Percentiles rank a stretch among this genome's conserved stretches.
Evolutionary conservation across 345 rosid species (phyloP).

Genomic region (Isatis tinctoria): DNA sequence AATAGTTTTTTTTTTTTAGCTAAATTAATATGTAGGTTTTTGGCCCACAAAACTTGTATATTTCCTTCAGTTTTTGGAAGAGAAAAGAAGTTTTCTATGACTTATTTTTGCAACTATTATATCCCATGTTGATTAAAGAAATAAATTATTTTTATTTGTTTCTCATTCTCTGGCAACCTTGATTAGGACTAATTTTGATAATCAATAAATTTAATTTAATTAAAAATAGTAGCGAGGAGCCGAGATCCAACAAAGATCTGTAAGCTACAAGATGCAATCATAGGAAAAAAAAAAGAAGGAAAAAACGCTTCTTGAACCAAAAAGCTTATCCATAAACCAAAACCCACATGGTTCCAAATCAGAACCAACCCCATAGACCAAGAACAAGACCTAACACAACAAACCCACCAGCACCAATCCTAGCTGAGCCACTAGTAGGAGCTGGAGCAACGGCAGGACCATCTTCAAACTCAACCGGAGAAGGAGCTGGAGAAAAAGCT

Average conservation of each 20-base stretch:
- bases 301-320: constrained; percentile 11
- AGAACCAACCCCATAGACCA: constrained; percentile 30
- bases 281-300: not conserved
- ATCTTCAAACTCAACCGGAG: constrained; percentile 50
- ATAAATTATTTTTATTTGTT: not conserved
- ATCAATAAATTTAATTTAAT: constrained; percentile 1
- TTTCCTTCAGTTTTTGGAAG: no score
- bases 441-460: constrained; percentile 61
- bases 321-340: constrained; percentile 1
- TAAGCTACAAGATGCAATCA: constrained; percentile 4
- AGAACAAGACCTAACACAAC: constrained; percentile 24
- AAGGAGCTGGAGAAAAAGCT: constrained; percentile 65
- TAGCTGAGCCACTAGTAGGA: constrained; percentile 6
- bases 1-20: no score
- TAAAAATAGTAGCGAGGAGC: not conserved
- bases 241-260: not conserved
- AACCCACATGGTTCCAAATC: constrained; percentile 12
- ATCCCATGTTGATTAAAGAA: no score
- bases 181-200: not conserved
- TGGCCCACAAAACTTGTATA: no score
- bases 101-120: not conserved
- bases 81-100: not conserved
- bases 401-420: not conserved
- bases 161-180: not conserved
- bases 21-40: no score